Evolutionary conservation across 257 asterid genomes (phyloP).

Genomic region (Solanum microdontum): DNA sequence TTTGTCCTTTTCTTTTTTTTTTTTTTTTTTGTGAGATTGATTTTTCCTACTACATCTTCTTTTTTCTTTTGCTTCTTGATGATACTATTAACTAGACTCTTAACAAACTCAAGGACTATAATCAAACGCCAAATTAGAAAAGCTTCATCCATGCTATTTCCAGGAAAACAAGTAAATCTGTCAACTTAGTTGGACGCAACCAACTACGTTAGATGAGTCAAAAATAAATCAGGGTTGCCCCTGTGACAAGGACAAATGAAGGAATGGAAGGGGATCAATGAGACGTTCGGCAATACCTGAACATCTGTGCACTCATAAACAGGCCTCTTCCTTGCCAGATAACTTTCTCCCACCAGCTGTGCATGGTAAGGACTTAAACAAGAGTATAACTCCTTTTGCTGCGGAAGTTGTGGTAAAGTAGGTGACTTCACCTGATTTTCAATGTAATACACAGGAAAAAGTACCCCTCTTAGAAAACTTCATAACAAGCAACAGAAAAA

Average conservation of each 20-base stretch:
- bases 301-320: constrained; percentile 70
- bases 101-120: neutral
- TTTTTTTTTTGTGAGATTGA: neutral
- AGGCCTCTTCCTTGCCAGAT: constrained; percentile 82
- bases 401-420: constrained; percentile 76
- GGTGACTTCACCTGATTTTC: constrained; percentile 68
- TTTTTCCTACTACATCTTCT: neutral
- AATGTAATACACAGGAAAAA: constrained; percentile 12
- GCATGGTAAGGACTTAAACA: constrained; percentile 67
- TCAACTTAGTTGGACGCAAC: neutral
- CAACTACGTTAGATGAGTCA: neutral
- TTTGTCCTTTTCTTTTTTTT: neutral
- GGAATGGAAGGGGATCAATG: neutral
- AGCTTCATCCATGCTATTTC: neutral
- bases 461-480: neutral
- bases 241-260: neutral
- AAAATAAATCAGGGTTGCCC: neutral
- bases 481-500: neutral
- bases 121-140: neutral
- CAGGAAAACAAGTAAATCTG: neutral
- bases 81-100: neutral
- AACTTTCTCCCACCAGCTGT: constrained; percentile 93
- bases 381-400: constrained; percentile 61
- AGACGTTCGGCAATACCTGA: constrained; percentile 37
- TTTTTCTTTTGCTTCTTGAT: neutral